Percentiles rank a stretch among this genome's conserved stretches.
Conservation (phyloP, 2,329 filamentous ascomycete genomes). For the Colletotrichum sp. region DNA sequence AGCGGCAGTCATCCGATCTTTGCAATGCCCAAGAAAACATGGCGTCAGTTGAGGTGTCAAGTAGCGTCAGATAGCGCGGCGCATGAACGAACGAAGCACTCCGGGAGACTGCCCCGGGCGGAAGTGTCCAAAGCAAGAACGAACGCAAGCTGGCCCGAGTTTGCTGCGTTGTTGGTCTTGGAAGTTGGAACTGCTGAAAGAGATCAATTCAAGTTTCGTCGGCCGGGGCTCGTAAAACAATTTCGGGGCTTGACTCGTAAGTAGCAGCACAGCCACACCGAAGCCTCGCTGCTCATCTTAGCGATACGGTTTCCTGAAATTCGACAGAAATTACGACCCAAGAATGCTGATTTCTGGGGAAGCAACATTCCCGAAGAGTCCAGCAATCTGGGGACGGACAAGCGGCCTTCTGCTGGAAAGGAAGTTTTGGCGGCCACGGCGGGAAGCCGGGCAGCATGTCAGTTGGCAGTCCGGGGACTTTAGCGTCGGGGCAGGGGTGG, state of each 20-base stretch:
- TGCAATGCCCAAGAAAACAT: slow-evolving; percentile 5
- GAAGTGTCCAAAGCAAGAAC: not conserved
- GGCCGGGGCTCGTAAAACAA: not conserved
- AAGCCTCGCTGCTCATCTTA: slow-evolving; percentile 13
- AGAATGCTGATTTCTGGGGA: not conserved
- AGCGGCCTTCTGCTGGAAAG: not conserved
- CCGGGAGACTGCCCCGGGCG: not conserved
- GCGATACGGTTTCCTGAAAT: not conserved
- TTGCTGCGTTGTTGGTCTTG: not conserved
- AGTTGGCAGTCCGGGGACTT: not conserved
- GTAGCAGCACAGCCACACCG: slow-evolving; percentile 10
- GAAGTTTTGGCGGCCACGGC: not conserved
- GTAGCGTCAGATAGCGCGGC: slow-evolving; percentile 1
- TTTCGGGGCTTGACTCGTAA: slow-evolving; percentile 15
- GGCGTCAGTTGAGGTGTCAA: slow-evolving; percentile 15
- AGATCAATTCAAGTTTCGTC: not conserved
- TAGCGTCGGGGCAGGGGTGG: not conserved
- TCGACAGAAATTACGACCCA: not conserved
- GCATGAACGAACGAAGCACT: not conserved
- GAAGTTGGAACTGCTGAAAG: not conserved
- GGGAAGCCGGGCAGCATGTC: not conserved
- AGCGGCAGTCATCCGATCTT: slow-evolving; percentile 11
- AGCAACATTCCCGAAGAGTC: not conserved
- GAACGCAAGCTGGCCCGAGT: not conserved
- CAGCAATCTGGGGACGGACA: not conserved